Evolutionary conservation across 768 basidiomycete species (phyloP), one percentile per base, ranked within the genome.

Genomic region (Lentinula guzmanii): DNA sequence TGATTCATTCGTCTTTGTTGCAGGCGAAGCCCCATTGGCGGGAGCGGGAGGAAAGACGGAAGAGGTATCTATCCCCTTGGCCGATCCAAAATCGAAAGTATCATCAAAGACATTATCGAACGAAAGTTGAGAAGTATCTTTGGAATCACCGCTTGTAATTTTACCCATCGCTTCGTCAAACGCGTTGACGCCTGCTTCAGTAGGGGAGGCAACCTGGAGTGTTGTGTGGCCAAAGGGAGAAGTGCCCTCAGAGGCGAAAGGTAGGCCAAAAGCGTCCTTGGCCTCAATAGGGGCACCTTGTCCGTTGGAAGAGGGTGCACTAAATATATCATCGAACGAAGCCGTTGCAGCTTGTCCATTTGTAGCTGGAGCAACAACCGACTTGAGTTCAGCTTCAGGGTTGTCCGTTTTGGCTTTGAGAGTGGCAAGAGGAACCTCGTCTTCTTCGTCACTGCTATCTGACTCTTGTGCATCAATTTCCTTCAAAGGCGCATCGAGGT

Each of bases 121-220:
- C 3, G 85, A 79, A 65, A 90, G 84, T 24, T 73, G 67, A 16
- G 77, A 70, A 5, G 75, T 65, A 5, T 77, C 64, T 5, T 82
- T 66, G 24, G 77, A 70, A 10, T 82, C 67, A 9, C 68, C 46
- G 3, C 72, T 65, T 0, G 83, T 72, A 21, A 83, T 73, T 63
- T 81, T 84, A 16, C 85, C 82, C 68, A 93, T 78, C 0, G 88
- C 86, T 68, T 91, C 89, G 67, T 93, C 90, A 65, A 92, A 90
- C 55, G 83, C 90, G 64, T 78, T 85, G 1, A 86, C 77, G 15
- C 84, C 86, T 58, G 81, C 79, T 24, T 74, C 67, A 7, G 67
- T 16, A 24, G 70, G 52, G 43, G 37, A 53, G 37, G 67, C 53
- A 31, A 66, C 55, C 31, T 69, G 58, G 15, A 66, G 52, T 9